Conservation (phyloP, 441 rosid species). For the Gossypium davidsonii region DNA sequence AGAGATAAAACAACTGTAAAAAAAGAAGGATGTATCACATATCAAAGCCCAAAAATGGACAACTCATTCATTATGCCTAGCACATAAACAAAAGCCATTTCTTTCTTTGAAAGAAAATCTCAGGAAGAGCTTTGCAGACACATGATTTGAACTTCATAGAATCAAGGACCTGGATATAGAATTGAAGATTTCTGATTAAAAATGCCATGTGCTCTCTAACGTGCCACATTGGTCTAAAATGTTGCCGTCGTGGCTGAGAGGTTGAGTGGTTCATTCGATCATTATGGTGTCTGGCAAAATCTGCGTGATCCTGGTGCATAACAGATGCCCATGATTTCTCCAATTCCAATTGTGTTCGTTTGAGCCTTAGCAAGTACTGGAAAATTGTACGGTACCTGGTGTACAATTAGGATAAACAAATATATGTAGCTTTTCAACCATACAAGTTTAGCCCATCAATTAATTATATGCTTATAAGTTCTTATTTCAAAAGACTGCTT, state of each 20-base stretch:
- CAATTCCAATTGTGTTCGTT: conserved; percentile 91
- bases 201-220: conserved; percentile 97
- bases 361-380: conserved; percentile 82
- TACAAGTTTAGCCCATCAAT: not conserved
- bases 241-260: conserved; percentile 67
- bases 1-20: not conserved
- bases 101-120: not conserved
- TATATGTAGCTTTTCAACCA: not conserved
- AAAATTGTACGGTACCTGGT: conserved; percentile 76
- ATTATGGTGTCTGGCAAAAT: conserved; percentile 61
- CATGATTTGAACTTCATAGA: not conserved
- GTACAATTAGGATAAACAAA: conserved; percentile 19
- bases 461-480: not conserved
- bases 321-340: conserved; percentile 98
- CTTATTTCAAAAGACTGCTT: conserved; percentile 6
- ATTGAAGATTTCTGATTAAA: conserved; percentile 89
- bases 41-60: not conserved
- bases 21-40: not conserved
- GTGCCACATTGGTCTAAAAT: conserved; percentile 86
- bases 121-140: not conserved
- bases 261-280: conserved; percentile 43
- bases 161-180: conserved; percentile 77
- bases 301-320: conserved; percentile 92
- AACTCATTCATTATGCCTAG: not conserved
- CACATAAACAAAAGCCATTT: not conserved